Evolutionary conservation across 2,329 filamentous ascomycete genomes (phyloP).

Genomic region (Diaporthe helianthi): DNA sequence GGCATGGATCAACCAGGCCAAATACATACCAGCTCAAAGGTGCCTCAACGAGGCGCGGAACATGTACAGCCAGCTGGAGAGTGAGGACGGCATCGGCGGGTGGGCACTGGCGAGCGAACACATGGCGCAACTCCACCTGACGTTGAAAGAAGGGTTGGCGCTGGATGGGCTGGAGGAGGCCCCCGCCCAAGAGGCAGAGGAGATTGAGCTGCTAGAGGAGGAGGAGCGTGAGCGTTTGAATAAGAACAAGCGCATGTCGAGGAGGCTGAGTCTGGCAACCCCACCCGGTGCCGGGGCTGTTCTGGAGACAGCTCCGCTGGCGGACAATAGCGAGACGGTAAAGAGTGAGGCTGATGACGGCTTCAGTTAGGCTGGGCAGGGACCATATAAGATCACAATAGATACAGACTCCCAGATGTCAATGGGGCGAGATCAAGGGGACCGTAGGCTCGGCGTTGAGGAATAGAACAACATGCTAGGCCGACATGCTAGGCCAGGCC

Average conservation of each 20-base stretch:
- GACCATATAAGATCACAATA: conserved; percentile 31
- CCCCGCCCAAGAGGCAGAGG: conserved; percentile 44
- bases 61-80: conserved; percentile 59
- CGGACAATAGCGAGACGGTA: conserved; percentile 6
- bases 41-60: conserved; percentile 74
- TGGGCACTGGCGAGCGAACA: conserved; percentile 60
- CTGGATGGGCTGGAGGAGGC: conserved; percentile 38
- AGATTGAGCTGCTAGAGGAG: conserved; percentile 52
- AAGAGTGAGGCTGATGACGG: conserved; percentile 37
- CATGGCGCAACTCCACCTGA: conserved; percentile 58
- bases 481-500: background rate
- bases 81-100: conserved; percentile 58
- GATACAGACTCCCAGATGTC: conserved; percentile 25
- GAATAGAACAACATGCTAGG: background rate
- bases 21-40: conserved; percentile 78
- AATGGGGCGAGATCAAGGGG: conserved; percentile 20
- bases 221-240: conserved; percentile 64
- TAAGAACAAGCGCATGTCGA: conserved; percentile 50
- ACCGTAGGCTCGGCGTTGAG: conserved; percentile 7
- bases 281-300: conserved; percentile 39
- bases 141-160: conserved; percentile 56
- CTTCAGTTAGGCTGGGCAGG: conserved; percentile 38
- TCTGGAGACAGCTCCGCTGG: conserved; percentile 44
- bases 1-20: conserved; percentile 79
- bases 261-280: conserved; percentile 63